Percentiles rank a stretch among this genome's conserved stretches.
Conservation (phyloP, 2,329 filamentous ascomycete genomes). For the Talaromyces atroroseus region DNA sequence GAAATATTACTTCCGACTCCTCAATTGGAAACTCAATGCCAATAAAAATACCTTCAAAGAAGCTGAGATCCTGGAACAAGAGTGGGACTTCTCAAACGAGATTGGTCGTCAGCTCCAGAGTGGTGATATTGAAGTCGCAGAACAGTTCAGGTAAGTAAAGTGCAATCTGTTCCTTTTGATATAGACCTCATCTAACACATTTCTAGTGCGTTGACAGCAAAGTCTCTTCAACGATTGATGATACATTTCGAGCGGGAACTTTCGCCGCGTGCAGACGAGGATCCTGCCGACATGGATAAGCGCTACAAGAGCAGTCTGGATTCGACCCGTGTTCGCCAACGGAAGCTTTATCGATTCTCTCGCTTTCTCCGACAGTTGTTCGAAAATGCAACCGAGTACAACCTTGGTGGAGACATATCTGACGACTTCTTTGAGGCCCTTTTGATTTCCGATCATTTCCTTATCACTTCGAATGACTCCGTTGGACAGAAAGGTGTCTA, state of each 20-base stretch:
- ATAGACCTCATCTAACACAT: not conserved
- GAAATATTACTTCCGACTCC: constrained; percentile 97
- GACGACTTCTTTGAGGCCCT: constrained; percentile 76
- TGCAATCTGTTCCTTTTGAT: not conserved
- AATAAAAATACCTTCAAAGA: constrained; percentile 99
- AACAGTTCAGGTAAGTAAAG: constrained; percentile 70
- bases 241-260: constrained; percentile 89
- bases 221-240: constrained; percentile 81
- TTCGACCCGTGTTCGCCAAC: constrained; percentile 89
- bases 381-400: constrained; percentile 94
- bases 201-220: constrained; percentile 72
- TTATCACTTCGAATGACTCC: constrained; percentile 64
- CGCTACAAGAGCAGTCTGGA: constrained; percentile 93
- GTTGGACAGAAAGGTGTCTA: constrained; percentile 71
- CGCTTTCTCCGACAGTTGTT: constrained; percentile 87
- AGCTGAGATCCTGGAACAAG: constrained; percentile 91
- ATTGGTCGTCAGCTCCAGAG: constrained; percentile 87
- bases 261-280: constrained; percentile 76
- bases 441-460: constrained; percentile 76
- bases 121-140: constrained; percentile 92
- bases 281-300: constrained; percentile 85
- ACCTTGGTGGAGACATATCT: constrained; percentile 65
- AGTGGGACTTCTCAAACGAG: constrained; percentile 96
- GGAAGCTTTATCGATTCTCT: constrained; percentile 94
- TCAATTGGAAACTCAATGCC: constrained; percentile 94